Conservation (phyloP, 139 green algal genomes). For the Microglena sp. region DNA sequence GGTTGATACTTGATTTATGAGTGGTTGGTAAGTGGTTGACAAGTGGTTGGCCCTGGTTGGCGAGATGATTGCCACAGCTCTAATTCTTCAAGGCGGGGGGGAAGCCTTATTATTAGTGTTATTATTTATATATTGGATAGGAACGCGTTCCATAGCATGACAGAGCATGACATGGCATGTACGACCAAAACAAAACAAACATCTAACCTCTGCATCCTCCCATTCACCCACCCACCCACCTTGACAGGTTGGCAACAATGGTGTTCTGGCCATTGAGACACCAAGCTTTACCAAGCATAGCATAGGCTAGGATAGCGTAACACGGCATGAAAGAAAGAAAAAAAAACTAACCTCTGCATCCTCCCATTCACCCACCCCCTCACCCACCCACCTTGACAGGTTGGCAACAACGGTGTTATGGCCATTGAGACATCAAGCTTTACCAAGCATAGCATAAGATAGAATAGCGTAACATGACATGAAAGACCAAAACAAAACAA, state of each 20-base stretch:
- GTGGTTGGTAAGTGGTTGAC: too few relatives aligned
- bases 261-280: conserved; percentile 91
- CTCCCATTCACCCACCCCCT: background rate
- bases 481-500: too few relatives aligned
- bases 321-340: too few relatives aligned
- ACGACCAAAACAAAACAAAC: background rate
- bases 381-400: background rate
- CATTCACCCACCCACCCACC: background rate
- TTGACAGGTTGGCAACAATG: conserved; percentile 50
- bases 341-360: background rate
- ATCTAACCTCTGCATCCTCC: background rate
- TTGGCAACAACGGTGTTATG: background rate
- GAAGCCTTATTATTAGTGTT: too few relatives aligned
- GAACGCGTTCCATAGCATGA: too few relatives aligned
- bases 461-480: too few relatives aligned
- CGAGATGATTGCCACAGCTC: conserved; percentile 87
- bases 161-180: too few relatives aligned
- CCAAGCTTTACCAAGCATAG: background rate
- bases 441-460: conserved; percentile 22
- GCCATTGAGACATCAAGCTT: background rate
- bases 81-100: too few relatives aligned
- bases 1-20: too few relatives aligned
- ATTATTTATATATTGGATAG: too few relatives aligned
- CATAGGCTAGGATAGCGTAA: too few relatives aligned
- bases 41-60: conserved; percentile 80